A percentile compares a stretch with the other conserved stretches of the same genome.
phyloP scores from a whole-genome alignment of 129 eudicot genomes.

The Tagetes erecta region DNA sequence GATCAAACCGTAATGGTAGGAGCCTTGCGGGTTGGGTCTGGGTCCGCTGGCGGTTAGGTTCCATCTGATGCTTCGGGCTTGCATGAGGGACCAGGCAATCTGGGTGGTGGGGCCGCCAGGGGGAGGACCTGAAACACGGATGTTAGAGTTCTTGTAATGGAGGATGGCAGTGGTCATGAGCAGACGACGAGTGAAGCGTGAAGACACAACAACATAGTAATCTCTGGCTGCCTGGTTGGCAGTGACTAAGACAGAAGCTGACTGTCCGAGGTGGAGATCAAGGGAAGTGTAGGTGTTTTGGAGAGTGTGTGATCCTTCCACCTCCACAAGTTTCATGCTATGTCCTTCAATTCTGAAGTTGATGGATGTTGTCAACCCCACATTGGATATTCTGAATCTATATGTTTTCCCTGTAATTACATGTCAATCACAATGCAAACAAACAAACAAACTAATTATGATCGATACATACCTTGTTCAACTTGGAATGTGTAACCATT shows the following conservation, averaged over 20 bases:
- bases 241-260: slow-evolving; percentile 81
- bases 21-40: slow-evolving; percentile 98
- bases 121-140: slow-evolving; percentile 64
- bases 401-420: slow-evolving; percentile 68
- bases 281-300: slow-evolving; percentile 73
- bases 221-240: slow-evolving; percentile 76
- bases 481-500: slow-evolving; percentile 81
- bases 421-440: slow-evolving; percentile 13
- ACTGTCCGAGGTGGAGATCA: slow-evolving; percentile 90
- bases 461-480: slow-evolving; percentile 52
- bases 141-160: slow-evolving; percentile 77
- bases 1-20: slow-evolving; percentile 91
- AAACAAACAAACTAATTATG: not conserved
- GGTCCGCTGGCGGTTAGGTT: slow-evolving; percentile 96
- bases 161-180: slow-evolving; percentile 82
- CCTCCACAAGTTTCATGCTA: slow-evolving; percentile 79
- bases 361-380: slow-evolving; percentile 75
- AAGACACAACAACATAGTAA: slow-evolving; percentile 82
- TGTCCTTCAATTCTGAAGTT: slow-evolving; percentile 98
- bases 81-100: slow-evolving; percentile 65
- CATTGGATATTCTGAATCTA: slow-evolving; percentile 96
- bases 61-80: slow-evolving; percentile 76
- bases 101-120: slow-evolving; percentile 91
- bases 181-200: slow-evolving; percentile 74
- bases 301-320: slow-evolving; percentile 90